These are phyloP conservation scores for Podaxis sp. DNA, from an alignment of 768 basidiomycete species.

Conservation along the genomic window DNA sequence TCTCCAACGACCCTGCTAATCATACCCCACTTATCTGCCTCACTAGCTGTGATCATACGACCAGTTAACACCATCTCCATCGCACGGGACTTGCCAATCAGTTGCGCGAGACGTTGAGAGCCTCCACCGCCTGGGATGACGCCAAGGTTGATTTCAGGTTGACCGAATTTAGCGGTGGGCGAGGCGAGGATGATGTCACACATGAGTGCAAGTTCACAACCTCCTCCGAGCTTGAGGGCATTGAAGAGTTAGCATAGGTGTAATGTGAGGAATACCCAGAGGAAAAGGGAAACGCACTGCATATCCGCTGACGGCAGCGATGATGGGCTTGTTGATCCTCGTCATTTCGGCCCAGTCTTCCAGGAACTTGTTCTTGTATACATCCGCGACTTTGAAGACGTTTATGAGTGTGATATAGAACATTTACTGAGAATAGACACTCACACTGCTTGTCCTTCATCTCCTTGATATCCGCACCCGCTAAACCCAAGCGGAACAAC, in stretches of 20 bases:
- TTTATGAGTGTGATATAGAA: not conserved
- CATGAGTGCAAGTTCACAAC: constrained; percentile 95
- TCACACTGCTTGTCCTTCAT: constrained; percentile 96
- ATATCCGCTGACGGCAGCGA: constrained; percentile 94
- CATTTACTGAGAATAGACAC: constrained; percentile 23
- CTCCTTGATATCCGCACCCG: constrained; percentile 98
- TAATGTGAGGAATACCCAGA: not conserved
- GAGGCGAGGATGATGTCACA: constrained; percentile 94
- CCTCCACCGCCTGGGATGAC: constrained; percentile 95
- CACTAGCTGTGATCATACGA: constrained; percentile 72
- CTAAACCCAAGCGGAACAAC: constrained; percentile 34
- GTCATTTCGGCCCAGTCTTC: constrained; percentile 79
- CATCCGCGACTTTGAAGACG: constrained; percentile 65
- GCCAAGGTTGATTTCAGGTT: constrained; percentile 95
- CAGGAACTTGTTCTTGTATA: constrained; percentile 83
- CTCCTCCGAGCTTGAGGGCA: constrained; percentile 74
- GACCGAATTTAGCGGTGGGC: constrained; percentile 89
- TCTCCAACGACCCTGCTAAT: constrained; percentile 79
- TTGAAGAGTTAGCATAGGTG: not conserved
- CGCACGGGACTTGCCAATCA: constrained; percentile 88
- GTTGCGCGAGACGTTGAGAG: constrained; percentile 83
- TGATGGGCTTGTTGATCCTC: constrained; percentile 84
- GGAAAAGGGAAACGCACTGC: constrained; percentile 52
- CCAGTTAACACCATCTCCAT: constrained; percentile 97
- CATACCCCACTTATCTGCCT: constrained; percentile 87